Base-by-base conservation (phyloP, 2,329 filamentous ascomycete species). In the Sclerotiophoma versabilis region DNA sequence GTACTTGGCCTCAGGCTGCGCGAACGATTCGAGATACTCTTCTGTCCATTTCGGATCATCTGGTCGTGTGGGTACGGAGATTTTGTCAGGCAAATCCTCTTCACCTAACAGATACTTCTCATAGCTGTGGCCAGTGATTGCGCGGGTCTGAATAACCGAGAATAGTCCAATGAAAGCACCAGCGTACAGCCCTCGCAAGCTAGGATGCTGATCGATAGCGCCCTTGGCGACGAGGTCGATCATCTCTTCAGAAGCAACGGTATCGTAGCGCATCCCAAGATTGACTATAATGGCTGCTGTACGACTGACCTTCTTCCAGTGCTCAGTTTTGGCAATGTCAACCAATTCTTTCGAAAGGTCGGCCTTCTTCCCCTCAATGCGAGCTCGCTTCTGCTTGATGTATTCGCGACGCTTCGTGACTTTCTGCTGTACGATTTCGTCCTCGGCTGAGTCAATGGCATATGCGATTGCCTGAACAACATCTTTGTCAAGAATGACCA, bases 271-370 rank as follows among this genome's bases (percentile, higher is more conserved):
- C 59, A 97, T 85, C 52, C 92, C 93, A 58, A 97, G 83, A 56
- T 95, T 96, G 51, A 93, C 87, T 4, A 96, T 91, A 71, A 99
- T 95, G 29, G 96, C 90, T 9, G 91, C 90, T 51, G 93, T 96
- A 23, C 93, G 84, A 44, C 87, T 92, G 5, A 93, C 93, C 65
- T 96, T 93, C 79, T 96, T 98, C 95, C 95, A 99, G 71, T 99
- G 96, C 0, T 92, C 91, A 3, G 85, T 85, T 65, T 86, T 87
- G 1, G 92, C 90, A 55, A 89, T 79, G 54, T 89, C 85, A 4
- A 93, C 89, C 26, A 99, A 81, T 71, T 98, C 92, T 49, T 91
- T 80, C 0, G 93, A 91, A 22, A 99, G 79, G 3, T 85, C 84
- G 0, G 87, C 81, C 77, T 99, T 99, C 77, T 90, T 92, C 48